These are phyloP conservation scores for Fonsecaea multimorphosa DNA, from an alignment of 2,329 filamentous ascomycete genomes.

Conservation along the genomic window DNA sequence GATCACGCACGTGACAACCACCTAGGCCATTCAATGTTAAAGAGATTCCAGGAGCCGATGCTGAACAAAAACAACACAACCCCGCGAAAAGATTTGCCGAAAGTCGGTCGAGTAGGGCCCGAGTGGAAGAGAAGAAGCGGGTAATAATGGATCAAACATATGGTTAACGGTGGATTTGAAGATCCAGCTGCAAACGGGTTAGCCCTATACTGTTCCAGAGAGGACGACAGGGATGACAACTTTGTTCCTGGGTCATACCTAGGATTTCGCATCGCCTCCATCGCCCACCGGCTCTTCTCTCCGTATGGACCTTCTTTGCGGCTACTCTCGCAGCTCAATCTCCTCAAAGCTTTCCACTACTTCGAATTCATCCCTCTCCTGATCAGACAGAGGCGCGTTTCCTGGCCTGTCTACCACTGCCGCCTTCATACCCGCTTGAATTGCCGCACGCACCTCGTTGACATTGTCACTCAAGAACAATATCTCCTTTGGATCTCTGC, in stretches of 20 bases:
- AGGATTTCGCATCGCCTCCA: neutral
- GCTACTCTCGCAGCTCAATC: constrained; percentile 18
- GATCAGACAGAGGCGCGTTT: constrained; percentile 28
- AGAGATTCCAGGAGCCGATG: neutral
- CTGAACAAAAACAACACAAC: too few relatives aligned
- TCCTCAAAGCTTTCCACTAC: constrained; percentile 33
- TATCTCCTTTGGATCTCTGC: constrained; percentile 19
- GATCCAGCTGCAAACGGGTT: neutral
- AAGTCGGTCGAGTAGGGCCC: too few relatives aligned
- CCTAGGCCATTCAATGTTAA: neutral
- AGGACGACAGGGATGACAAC: neutral
- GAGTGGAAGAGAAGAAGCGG: too few relatives aligned
- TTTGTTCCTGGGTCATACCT: neutral
- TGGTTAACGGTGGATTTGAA: too few relatives aligned
- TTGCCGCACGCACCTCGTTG: constrained; percentile 33
- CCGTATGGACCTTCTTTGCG: neutral
- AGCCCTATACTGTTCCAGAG: neutral
- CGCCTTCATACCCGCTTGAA: constrained; percentile 28
- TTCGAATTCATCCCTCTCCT: constrained; percentile 23
- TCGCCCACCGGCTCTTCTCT: neutral
- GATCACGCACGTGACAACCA: neutral
- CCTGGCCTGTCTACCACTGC: constrained; percentile 35
- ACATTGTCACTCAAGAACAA: constrained; percentile 38
- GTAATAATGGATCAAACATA: too few relatives aligned
- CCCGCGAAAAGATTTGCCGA: too few relatives aligned